These are phyloP conservation scores for Gaultheria prostrata DNA, from an alignment of 148 eudicot species.

Conservation along the genomic window DNA sequence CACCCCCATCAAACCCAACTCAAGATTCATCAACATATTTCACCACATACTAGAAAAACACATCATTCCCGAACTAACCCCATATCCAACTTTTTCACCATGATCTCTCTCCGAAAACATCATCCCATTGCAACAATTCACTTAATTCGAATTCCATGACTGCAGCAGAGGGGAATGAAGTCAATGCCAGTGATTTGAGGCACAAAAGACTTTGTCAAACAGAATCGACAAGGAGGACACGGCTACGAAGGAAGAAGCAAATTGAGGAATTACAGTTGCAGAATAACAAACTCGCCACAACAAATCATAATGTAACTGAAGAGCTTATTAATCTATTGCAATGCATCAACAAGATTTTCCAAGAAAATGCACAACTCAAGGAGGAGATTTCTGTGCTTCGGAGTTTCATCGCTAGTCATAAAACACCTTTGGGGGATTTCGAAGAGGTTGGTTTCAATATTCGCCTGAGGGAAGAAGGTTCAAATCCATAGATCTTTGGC, in stretches of 20 bases:
- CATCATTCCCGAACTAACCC: background rate
- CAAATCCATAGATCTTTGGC: background rate
- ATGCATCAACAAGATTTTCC: conserved; percentile 3
- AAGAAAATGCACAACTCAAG: background rate
- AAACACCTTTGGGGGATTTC: background rate
- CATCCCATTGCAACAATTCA: background rate
- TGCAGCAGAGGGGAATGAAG: background rate
- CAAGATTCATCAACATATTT: background rate
- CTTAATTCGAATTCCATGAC: background rate
- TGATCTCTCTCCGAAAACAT: background rate
- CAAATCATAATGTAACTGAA: conserved; percentile 6
- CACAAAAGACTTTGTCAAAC: background rate
- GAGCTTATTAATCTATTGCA: background rate
- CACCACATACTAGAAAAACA: background rate
- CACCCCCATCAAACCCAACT: background rate
- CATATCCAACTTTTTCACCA: background rate
- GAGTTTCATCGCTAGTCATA: background rate
- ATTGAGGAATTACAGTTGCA: background rate
- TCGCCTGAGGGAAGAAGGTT: background rate
- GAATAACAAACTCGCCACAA: background rate
- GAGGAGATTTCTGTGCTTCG: conserved; percentile 4
- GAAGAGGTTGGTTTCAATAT: background rate
- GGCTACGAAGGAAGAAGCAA: background rate
- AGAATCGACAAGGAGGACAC: conserved; percentile 5
- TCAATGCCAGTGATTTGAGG: background rate